phyloP scores from a whole-genome alignment of 768 basidiomycete genomes.

The Mycena rebaudengoi region DNA sequence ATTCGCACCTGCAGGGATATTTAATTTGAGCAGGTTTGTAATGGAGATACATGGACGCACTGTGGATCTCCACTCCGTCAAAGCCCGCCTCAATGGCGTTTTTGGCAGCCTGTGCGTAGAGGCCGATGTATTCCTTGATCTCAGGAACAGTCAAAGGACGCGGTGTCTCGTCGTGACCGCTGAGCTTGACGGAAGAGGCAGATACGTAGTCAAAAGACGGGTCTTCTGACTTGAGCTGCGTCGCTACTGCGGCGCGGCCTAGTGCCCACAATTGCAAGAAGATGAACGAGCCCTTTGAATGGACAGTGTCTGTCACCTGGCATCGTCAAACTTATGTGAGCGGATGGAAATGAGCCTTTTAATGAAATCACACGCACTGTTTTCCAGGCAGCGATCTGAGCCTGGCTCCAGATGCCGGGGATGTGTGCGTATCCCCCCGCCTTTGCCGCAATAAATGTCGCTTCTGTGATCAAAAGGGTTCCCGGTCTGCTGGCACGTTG shows the following conservation, averaged over 20 bases:
- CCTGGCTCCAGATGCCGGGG: conserved; percentile 29
- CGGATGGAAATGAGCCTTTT: neutral
- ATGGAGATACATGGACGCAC: neutral
- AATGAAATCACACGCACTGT: conserved; percentile 1
- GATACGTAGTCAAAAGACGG: conserved; percentile 28
- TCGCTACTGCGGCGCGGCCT: conserved; percentile 1
- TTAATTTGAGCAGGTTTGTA: neutral
- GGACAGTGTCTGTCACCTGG: conserved; percentile 57
- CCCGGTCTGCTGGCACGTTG: conserved; percentile 42
- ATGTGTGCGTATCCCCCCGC: conserved; percentile 33
- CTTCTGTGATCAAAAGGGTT: conserved; percentile 51
- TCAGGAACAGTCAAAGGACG: conserved; percentile 33
- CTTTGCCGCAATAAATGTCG: conserved; percentile 41
- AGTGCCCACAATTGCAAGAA: conserved; percentile 52
- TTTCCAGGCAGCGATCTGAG: conserved; percentile 30
- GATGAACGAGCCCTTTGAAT: conserved; percentile 55
- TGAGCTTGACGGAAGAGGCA: conserved; percentile 28
- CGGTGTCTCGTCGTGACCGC: neutral
- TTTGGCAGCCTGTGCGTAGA: conserved; percentile 3
- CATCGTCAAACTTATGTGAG: neutral
- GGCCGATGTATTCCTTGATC: conserved; percentile 29
- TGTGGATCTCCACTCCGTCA: conserved; percentile 21
- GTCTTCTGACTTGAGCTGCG: conserved; percentile 43
- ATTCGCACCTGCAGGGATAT: conserved; percentile 17
- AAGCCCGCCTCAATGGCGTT: conserved; percentile 20